Evolutionary conservation across 257 asterid genomes (phyloP).

Genomic region (Solanum pinnatisectum): DNA sequence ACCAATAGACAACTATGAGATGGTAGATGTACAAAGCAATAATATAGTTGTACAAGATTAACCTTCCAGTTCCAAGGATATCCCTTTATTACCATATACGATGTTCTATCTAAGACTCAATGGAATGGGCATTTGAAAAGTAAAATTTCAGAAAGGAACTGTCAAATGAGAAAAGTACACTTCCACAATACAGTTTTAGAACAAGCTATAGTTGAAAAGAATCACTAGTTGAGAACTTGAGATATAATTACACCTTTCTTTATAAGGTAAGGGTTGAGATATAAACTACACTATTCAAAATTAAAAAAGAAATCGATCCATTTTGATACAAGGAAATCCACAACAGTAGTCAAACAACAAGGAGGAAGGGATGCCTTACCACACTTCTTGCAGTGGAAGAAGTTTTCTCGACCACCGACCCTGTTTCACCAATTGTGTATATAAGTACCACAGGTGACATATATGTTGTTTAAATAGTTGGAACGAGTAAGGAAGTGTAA

Average conservation of each 20-base stretch:
- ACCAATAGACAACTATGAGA: background rate
- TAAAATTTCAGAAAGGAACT: background rate
- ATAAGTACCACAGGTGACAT: background rate
- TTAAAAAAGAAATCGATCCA: background rate
- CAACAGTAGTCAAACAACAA: background rate
- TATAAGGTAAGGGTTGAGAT: background rate
- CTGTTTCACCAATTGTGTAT: conserved; percentile 31
- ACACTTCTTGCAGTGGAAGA: conserved; percentile 82
- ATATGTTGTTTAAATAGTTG: background rate
- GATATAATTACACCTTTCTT: background rate
- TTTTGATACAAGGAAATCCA: background rate
- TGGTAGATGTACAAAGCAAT: background rate
- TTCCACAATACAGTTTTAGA: background rate
- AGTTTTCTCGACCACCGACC: conserved; percentile 85
- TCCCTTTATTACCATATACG: background rate
- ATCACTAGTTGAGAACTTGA: background rate
- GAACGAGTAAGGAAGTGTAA: background rate
- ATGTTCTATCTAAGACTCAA: background rate
- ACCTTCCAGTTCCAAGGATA: background rate
- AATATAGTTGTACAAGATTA: background rate
- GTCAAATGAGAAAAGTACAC: background rate
- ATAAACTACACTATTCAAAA: background rate
- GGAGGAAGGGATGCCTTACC: conserved; percentile 36
- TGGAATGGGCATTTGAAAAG: background rate
- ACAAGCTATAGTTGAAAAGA: background rate